Conservation (phyloP, 176 grass and related monocot species). For the Pontederia crassipes region DNA sequence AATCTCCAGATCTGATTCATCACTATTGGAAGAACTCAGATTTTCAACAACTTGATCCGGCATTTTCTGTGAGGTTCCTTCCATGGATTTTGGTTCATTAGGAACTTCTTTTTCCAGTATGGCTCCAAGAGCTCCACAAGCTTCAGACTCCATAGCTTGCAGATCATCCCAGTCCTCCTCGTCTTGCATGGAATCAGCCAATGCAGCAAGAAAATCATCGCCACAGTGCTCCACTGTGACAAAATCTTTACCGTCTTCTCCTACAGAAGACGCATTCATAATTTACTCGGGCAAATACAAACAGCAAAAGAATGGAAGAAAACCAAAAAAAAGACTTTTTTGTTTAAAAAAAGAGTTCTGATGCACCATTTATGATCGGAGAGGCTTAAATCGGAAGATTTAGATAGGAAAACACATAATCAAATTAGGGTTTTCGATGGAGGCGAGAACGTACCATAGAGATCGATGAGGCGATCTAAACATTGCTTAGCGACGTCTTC, state of each 20-base stretch:
- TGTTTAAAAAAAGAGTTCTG: neutral
- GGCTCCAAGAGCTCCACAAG: conserved; percentile 59
- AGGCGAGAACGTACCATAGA: conserved; percentile 39
- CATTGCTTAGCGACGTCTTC: conserved; percentile 13
- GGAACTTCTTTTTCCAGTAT: conserved; percentile 37
- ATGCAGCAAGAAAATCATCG: conserved; percentile 49
- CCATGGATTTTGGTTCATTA: conserved; percentile 14
- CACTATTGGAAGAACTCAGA: neutral
- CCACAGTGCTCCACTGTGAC: conserved; percentile 70
- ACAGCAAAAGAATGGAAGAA: neutral
- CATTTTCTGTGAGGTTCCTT: neutral
- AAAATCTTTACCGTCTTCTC: conserved; percentile 44
- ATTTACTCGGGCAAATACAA: neutral
- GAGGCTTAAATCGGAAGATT: neutral
- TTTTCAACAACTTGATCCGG: neutral
- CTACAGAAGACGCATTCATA: conserved; percentile 18
- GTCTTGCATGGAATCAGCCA: conserved; percentile 48
- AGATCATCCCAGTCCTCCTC: conserved; percentile 79
- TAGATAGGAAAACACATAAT: neutral
- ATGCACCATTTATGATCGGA: neutral
- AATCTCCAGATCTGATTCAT: conserved; percentile 49
- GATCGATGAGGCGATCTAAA: conserved; percentile 30
- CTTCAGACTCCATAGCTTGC: conserved; percentile 68
- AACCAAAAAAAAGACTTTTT: neutral
- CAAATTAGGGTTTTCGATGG: neutral